Percentiles rank a stretch among this genome's conserved stretches.
Conservation (phyloP, 306 rosid genomes). For the Styphnolobium japonicum region DNA sequence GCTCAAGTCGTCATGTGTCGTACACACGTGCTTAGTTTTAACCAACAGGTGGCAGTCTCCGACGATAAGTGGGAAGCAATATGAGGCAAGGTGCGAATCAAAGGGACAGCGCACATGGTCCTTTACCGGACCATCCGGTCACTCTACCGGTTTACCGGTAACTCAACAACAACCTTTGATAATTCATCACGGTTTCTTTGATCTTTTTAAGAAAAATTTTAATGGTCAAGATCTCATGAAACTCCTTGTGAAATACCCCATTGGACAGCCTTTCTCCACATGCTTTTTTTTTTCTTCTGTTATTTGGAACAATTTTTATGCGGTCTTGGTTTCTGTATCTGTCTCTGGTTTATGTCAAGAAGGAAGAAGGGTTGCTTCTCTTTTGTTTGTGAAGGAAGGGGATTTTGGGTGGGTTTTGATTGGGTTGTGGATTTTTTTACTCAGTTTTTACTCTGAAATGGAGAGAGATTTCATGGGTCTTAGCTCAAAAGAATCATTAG, state of each 20-base stretch:
- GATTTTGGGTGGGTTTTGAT: slow-evolving; percentile 1
- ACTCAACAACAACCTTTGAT: slow-evolving; percentile 15
- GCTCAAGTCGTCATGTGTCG: slow-evolving; percentile 19
- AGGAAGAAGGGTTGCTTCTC: neutral
- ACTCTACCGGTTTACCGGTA: slow-evolving; percentile 31
- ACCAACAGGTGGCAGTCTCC: neutral
- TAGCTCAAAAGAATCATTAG: slow-evolving; percentile 44
- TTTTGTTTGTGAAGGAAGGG: slow-evolving; percentile 11
- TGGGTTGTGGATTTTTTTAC: neutral
- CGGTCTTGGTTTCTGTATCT: too few species aligned
- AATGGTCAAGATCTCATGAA: slow-evolving; percentile 38
- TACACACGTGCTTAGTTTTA: slow-evolving; percentile 32
- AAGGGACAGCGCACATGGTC: slow-evolving; percentile 51
- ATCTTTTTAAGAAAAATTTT: neutral
- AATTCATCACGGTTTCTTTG: neutral
- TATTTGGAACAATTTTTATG: neutral
- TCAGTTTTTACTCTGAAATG: slow-evolving; percentile 40
- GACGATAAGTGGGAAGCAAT: slow-evolving; percentile 22
- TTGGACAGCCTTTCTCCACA: neutral
- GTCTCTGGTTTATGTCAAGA: neutral
- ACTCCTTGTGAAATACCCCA: neutral
- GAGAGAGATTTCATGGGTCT: slow-evolving; percentile 89
- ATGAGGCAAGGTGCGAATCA: neutral
- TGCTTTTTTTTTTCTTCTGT: neutral
- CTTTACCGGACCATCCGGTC: slow-evolving; percentile 47